Evolutionary conservation across 129 eudicot genomes (phyloP), one percentile per base, ranked within the genome.

Genomic region (Centella asiatica): DNA sequence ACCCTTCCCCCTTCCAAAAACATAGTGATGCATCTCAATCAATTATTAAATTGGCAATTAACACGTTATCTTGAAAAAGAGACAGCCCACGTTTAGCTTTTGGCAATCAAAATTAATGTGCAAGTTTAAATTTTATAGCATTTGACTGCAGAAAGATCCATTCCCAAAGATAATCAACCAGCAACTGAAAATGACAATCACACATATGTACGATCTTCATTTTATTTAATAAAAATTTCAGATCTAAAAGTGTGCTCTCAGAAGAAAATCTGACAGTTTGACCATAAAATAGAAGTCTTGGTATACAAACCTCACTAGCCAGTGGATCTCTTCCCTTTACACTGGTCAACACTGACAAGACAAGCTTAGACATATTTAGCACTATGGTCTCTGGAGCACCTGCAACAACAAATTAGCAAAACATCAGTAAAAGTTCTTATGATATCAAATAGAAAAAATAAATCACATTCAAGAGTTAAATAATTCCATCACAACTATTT

Each of bases 251-350:
- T 18, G 24, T 17, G 31, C 34, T 34, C 52, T 26, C 66, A 40
- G 6, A 61, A 2, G 23, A 36, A 14, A 4, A 19, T 10, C 15
- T 11, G 46, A 34, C 31, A 32, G 34, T 18, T 37, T n/a, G n/a
- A n/a, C n/a, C n/a, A n/a, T n/a, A n/a, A n/a, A 64, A 46, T 58
- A 34, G 18, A 47, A 66, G 65, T 48, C 53, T 32, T 13, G 44
- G 40, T 57, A 55, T 44, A 45, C 64, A 56, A 29, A 92, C 98
- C 98, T 92, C 98, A 68, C 98, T 87, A 69, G 96, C 96, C 24
- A 92, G 85, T 37, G 96, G 94, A 80, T 87, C 86, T 81, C 96
- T 82, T 84, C 72, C 96, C 57, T 82, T 80, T 32, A 92, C 95
- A 70, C 68, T 79, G 8, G 94, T 66, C 62, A 92, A 62, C 64